A percentile compares a stretch with the other conserved stretches of the same genome.
These are phyloP conservation scores for Globisporangium cystogenes DNA, from an alignment of 352 stramenopile species.

Conservation along the genomic window DNA sequence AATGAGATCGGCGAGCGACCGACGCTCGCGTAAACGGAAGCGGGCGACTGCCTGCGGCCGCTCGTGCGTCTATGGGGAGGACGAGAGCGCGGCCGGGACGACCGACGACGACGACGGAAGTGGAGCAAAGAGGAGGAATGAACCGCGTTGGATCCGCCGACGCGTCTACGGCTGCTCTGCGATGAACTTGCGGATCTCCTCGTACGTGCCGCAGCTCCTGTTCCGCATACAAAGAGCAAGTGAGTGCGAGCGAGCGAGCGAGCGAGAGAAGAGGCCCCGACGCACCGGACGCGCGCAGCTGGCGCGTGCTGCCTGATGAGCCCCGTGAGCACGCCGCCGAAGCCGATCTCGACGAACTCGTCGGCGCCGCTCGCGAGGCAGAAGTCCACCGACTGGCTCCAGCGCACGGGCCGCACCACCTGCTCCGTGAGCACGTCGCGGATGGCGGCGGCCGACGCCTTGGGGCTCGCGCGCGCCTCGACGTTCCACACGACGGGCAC, in stretches of 20 bases:
- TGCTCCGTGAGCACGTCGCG: constrained; percentile 45
- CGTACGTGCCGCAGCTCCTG: constrained; percentile 51
- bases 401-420: constrained; percentile 60
- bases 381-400: constrained; percentile 78
- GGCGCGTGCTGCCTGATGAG: constrained; percentile 72
- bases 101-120: too few species aligned
- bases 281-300: constrained; percentile 20
- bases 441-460: constrained; percentile 33
- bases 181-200: constrained; percentile 52
- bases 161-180: constrained; percentile 1
- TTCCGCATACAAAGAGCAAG: constrained; percentile 2
- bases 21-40: constrained; percentile 29
- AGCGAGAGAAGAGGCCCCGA: too few species aligned
- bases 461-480: constrained; percentile 34
- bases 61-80: neutral
- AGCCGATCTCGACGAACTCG: constrained; percentile 69
- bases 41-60: too few species aligned
- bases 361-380: constrained; percentile 38
- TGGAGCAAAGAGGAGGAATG: neutral
- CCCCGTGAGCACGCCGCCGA: constrained; percentile 60
- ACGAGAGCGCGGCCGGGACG: neutral
- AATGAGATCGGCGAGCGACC: constrained; percentile 60
- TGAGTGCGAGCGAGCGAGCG: too few species aligned
- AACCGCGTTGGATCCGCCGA: neutral
- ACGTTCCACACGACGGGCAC: constrained; percentile 85